phyloP scores from a whole-genome alignment of 129 eudicot species.

The Smallanthus sonchifolius region DNA sequence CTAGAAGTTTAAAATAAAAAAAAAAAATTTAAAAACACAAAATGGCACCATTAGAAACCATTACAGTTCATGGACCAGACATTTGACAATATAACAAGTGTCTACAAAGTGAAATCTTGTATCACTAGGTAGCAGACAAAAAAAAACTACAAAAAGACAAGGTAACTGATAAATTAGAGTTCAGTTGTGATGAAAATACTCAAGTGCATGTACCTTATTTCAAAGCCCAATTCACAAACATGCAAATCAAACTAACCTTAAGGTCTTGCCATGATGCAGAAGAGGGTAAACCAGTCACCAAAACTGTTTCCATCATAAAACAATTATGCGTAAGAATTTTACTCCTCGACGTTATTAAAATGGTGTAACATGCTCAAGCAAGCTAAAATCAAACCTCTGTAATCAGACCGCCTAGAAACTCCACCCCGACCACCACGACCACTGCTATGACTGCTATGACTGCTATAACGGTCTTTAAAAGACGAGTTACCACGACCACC shows the following conservation, averaged over 20 bases:
- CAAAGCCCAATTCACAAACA: neutral
- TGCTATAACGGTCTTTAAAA: slow-evolving; percentile 58
- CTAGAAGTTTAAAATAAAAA: neutral
- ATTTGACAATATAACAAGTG: neutral
- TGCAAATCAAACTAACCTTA: slow-evolving; percentile 45
- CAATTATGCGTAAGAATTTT: neutral
- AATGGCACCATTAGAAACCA: neutral
- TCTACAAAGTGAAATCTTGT: neutral
- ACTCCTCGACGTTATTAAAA: neutral
- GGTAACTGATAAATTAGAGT: neutral
- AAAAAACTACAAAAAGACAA: neutral
- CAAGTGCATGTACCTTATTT: neutral
- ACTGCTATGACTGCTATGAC: slow-evolving; percentile 26
- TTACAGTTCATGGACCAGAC: neutral
- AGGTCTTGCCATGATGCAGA: slow-evolving; percentile 99
- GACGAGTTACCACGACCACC: slow-evolving; percentile 93
- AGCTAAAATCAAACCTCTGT: slow-evolving; percentile 45
- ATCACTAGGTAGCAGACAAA: neutral
- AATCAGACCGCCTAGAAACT: slow-evolving; percentile 81
- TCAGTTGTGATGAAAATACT: neutral
- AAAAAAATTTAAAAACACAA: too few relatives aligned
- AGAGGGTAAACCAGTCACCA: slow-evolving; percentile 79
- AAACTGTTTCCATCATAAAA: slow-evolving; percentile 39
- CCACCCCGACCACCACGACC: slow-evolving; percentile 53
- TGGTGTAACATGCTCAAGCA: neutral